Base-by-base conservation (phyloP, 805 yeast genomes). In the Zygosaccharomyces rouxii region DNA sequence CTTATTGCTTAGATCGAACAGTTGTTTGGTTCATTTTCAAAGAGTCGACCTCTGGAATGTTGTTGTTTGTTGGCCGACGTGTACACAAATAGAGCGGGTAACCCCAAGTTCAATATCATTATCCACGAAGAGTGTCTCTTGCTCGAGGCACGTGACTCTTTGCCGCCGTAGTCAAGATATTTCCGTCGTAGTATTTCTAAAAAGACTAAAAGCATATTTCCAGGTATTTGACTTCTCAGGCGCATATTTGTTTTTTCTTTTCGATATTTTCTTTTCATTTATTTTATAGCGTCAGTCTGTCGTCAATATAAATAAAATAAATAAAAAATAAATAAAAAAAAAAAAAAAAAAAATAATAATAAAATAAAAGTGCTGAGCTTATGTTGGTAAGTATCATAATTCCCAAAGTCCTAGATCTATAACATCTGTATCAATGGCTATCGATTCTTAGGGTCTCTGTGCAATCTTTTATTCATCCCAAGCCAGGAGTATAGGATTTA, bases 51-150 rank as follows among this genome's bases (percentile, higher is more conserved):
- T 40, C 46, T 35, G 22, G 35, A 35, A 43, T 43, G 46, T 18
- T 35, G 49, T 46, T 38, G 48, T 41, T 37, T 25, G 23, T 37
- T 41, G 22, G 28, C 29, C 44, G 44, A 41, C 44, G 44, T 41
- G 44, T 41, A 41, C 44, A 41, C 23, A 19, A 41, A 18, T 7
- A 11, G 44, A 23, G 35, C 33, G 44, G 44, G 44, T 40, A 40
- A 40, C 44, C 9, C 16, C 11, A 4, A 7, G 5, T 16, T 5
- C 6, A 25, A 29, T 40, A 13, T 40, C 35, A 11, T 16, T 29
- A 3, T 19, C 6, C 4, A 40, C 44, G 44, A 29, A 3, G 4
- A 14, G 18, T n/a, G n/a, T n/a, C 2, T 7, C 10, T 5, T 25
- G 28, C 4, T 11, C 10, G 10, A 7, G 7, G 28, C 28, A 25